Evolutionary conservation across 306 rosid genomes (phyloP), one percentile per base, ranked within the genome.

Genomic region (Sphenostylis stenocarpa): DNA sequence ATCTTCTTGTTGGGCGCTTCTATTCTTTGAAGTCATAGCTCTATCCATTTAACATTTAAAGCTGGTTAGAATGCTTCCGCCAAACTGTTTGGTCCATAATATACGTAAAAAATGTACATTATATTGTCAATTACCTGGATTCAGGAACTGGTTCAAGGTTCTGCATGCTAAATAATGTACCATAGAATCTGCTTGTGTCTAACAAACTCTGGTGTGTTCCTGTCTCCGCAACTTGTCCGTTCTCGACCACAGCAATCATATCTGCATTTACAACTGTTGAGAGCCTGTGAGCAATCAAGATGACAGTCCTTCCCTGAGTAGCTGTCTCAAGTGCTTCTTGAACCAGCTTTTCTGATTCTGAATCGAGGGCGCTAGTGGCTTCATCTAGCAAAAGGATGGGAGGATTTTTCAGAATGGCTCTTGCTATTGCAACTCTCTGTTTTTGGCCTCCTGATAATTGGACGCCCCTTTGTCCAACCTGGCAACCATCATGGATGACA

Each of bases 381-480:
- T 93, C 98, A 23, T 93, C 98, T 49, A 93, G 92, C 78, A 91
- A 63, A 66, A 93, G 96, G 58, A 93, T 88, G 4, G 90, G 91
- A 49, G 98, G 97, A 66, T 87, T 87, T 81, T 91, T 93, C 3
- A 93, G 91, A 74, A 93, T 75, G 79, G 98, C 97, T 88, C 97
- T 88, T 57, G 98, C 96, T 70, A 93, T 91, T 44, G 97, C 96
- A 39, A 93, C 80, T 85, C 97, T 88, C 80, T 93, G 97, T 82
- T 93, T 93, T 80, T 93, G 98, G 4, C 97, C 98, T 76, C 98
- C 97, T 66, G 96, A 93, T 80, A 91, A 74, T 85, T 93, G 98
- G 53, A 91, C 81, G 4, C 98, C 98, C 78, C 96, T 84, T 73
- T 93, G 88, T 76, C 96, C 97, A 44, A 91, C 96, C 96, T 93